Conservation (phyloP, 495 filamentous ascomycete species). For the Aspergillus ellipticus region DNA sequence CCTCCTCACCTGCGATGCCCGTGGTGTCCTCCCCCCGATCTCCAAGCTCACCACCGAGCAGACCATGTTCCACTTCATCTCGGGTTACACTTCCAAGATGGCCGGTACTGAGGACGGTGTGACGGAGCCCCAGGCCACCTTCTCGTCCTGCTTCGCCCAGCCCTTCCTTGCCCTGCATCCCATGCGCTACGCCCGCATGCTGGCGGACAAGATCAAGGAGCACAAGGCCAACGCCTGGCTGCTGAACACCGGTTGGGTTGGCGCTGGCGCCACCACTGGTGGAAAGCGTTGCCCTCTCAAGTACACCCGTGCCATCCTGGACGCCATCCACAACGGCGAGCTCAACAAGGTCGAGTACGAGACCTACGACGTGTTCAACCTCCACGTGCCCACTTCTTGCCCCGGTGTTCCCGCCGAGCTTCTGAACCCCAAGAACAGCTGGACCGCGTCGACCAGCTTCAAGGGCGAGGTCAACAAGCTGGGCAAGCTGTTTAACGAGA, state of each 20-base stretch:
- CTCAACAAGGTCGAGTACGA: constrained; percentile 90
- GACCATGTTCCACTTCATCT: constrained; percentile 99
- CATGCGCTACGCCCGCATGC: constrained; percentile 98
- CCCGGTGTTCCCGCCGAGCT: constrained; percentile 83
- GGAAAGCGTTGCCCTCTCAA: constrained; percentile 98
- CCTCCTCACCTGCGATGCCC: constrained; percentile 94
- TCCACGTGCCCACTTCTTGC: constrained; percentile 83
- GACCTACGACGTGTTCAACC: constrained; percentile 94
- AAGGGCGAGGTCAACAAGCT: constrained; percentile 84
- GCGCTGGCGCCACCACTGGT: constrained; percentile 88
- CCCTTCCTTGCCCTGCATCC: constrained; percentile 98
- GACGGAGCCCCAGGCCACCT: constrained; percentile 94
- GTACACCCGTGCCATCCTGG: constrained; percentile 97
- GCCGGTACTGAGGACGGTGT: constrained; percentile 97
- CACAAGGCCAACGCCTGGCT: constrained; percentile 98
- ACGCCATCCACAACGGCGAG: constrained; percentile 95
- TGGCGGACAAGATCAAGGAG: constrained; percentile 92
- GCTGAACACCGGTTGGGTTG: constrained; percentile 98
- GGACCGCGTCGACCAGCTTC: constrained; percentile 79
- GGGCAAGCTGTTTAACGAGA: constrained; percentile 82
- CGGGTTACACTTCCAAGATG: constrained; percentile 99
- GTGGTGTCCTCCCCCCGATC: constrained; percentile 95
- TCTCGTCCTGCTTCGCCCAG: constrained; percentile 99
- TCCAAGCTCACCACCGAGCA: constrained; percentile 94
- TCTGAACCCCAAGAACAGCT: constrained; percentile 89